A percentile compares a stretch with the other conserved stretches of the same genome.
Conservation (phyloP, 2,329 filamentous ascomycete species). For the Colletotrichum gloeosporioides region DNA sequence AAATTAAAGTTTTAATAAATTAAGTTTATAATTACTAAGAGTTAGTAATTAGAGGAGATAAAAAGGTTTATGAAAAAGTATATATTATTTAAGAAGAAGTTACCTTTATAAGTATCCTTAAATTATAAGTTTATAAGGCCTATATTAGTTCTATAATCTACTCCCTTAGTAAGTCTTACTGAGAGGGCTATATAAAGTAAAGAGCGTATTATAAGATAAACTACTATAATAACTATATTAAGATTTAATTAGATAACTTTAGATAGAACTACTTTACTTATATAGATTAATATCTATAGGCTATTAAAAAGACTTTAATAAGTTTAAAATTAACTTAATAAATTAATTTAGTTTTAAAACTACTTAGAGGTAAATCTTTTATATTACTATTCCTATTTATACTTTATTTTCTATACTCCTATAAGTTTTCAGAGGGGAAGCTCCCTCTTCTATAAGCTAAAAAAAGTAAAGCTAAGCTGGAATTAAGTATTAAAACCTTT, state of each 20-base stretch:
- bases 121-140: no score
- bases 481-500: not conserved
- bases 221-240: not conserved
- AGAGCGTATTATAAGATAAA: no score
- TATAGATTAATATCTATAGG: not conserved
- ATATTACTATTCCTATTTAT: not conserved
- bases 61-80: no score
- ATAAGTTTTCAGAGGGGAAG: not conserved
- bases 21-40: no score
- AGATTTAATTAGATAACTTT: not conserved
- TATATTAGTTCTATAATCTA: no score
- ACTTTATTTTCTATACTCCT: not conserved
- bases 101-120: no score
- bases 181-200: no score
- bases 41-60: no score
- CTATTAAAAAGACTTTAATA: not conserved
- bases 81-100: no score
- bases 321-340: not conserved
- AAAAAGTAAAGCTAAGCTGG: not conserved
- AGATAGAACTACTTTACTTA: not conserved
- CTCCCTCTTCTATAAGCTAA: not conserved
- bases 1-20: no score
- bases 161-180: no score
- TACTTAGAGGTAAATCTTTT: not conserved
- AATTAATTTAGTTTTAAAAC: not conserved